Evolutionary conservation across 2,329 filamentous ascomycete genomes (phyloP).

Genomic region (Hymenotorrendiella dingleyae): DNA sequence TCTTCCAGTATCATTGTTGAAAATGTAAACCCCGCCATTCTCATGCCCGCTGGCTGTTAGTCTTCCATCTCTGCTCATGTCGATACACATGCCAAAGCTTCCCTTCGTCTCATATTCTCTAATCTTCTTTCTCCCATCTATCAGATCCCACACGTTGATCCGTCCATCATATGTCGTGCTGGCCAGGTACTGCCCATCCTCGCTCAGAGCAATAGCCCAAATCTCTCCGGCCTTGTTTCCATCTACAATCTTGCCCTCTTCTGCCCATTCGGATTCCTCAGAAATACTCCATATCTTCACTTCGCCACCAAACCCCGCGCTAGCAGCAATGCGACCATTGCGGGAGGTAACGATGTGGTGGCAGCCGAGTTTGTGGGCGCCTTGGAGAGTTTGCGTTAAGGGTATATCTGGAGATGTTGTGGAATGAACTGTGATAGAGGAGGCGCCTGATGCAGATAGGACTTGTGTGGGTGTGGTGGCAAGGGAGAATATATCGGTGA

Average conservation of each 20-base stretch:
- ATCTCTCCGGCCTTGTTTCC: conserved; percentile 61
- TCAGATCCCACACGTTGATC: conserved; percentile 79
- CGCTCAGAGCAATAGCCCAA: conserved; percentile 84
- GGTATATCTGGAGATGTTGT: conserved; percentile 67
- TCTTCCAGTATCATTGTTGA: conserved; percentile 84
- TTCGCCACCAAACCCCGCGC: conserved; percentile 83
- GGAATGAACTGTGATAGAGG: conserved; percentile 73
- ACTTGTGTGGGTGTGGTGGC: conserved; percentile 69
- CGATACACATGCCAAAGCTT: conserved; percentile 84
- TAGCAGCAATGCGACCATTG: conserved; percentile 69
- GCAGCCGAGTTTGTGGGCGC: conserved; percentile 81
- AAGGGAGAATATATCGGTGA: conserved; percentile 77
- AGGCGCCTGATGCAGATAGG: conserved; percentile 79
- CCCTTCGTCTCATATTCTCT: conserved; percentile 87
- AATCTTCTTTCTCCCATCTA: conserved; percentile 55
- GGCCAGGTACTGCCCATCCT: conserved; percentile 79
- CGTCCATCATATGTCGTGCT: conserved; percentile 81
- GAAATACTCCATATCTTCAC: conserved; percentile 73
- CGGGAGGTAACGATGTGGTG: conserved; percentile 75
- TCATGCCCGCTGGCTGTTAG: conserved; percentile 91
- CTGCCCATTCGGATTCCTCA: conserved; percentile 50
- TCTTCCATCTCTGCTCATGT: conserved; percentile 71
- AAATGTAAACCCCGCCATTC: conserved; percentile 87
- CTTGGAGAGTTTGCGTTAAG: conserved; percentile 70
- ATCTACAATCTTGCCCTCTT: conserved; percentile 43